Base-by-base conservation (phyloP, 768 basidiomycete species). In the Collybia sordida region DNA sequence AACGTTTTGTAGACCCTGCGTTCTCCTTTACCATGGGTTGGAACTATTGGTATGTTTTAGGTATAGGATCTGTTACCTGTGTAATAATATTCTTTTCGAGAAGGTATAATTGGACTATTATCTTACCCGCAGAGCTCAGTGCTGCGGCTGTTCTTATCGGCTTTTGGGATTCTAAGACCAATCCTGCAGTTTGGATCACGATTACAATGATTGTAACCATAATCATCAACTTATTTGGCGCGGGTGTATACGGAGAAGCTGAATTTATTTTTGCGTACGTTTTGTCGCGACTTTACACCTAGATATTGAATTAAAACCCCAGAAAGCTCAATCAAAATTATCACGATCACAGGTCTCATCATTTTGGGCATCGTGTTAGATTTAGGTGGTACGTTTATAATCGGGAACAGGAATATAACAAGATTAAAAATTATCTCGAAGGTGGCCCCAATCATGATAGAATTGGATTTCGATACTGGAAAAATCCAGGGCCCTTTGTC, bases 381-480 rank as follows among this genome's bases (percentile, higher is more conserved):
- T 63, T 83, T 93, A 36, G 95, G 95, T 54, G 79, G 79, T 72
- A 55, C 49, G 69, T 55, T 22, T 19, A 15, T 39, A 18, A 45
- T 45, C 14, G 6, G 22, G 17, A 24, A 3, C 3, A 31, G 14
- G 9, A 3, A 31, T 12, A 12, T 12, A 31, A 31, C 3, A 14
- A 31, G 31, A 3, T 11, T 11, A 31, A 31, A 31, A 31, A 31
- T 3, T 11, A 31, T 31, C 14, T 35, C 17, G 3, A 40, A 77
- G 93, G 92, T 50, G 94, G 90, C 2, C 93, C 93, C 6, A 68
- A 80, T 58, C 86, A 88, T 59, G 89, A 91, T 60, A 80, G 89
- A 36, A 51, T 79, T 62, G 84, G 85, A 0, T 86, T 86, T 65
- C 74, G 84, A 23, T 91, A 88, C 72, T 95, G 93, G 92, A 87